Conservation (phyloP, 768 basidiomycete species). For the Mycena alexandri region DNA sequence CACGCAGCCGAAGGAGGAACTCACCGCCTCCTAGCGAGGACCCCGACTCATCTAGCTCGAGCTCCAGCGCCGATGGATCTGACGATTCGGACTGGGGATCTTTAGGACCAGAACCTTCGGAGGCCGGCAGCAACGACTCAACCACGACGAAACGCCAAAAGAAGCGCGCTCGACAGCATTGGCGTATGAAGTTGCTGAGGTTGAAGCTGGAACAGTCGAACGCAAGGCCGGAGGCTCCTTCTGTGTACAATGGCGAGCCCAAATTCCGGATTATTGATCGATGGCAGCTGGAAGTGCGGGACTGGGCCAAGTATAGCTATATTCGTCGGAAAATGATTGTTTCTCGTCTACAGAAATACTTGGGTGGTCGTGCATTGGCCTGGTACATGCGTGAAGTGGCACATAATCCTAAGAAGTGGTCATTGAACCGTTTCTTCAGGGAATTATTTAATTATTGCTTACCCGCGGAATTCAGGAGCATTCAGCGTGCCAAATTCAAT, state of each 20-base stretch:
- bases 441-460: conserved; percentile 33
- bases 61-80: too few species aligned
- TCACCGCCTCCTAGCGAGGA: too few species aligned
- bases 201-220: conserved; percentile 34
- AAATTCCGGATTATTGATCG: conserved; percentile 19
- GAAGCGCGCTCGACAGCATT: not conserved
- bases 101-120: not conserved
- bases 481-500: conserved; percentile 33
- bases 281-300: conserved; percentile 19
- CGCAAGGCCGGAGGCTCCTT: conserved; percentile 29
- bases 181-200: conserved; percentile 15
- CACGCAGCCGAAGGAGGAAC: too few species aligned
- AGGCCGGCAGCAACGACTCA: conserved; percentile 3
- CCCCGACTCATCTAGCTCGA: too few species aligned
- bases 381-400: conserved; percentile 31
- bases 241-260: conserved; percentile 29
- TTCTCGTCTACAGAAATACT: not conserved
- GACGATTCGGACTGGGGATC: conserved; percentile 16
- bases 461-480: conserved; percentile 34
- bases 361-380: conserved; percentile 4
- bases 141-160: conserved; percentile 15
- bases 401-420: conserved; percentile 22
- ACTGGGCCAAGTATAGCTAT: conserved; percentile 19
- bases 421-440: conserved; percentile 24
- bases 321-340: conserved; percentile 23